Evolutionary conservation across 345 rosid species (phyloP), one percentile per base, ranked within the genome.

Genomic region (Lepidium didymum): DNA sequence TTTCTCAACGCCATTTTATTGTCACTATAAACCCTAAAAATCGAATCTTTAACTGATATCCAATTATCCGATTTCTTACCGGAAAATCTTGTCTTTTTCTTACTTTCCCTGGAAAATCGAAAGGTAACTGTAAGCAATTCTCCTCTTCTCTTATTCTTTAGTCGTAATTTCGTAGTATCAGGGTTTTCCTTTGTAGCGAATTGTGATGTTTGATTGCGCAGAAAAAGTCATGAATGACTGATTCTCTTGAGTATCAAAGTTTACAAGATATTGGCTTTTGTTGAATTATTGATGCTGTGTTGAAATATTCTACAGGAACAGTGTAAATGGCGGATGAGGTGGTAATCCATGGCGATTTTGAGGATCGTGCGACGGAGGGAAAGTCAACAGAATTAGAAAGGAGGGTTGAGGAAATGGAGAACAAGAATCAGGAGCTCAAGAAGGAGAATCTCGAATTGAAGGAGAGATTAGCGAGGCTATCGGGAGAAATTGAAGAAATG

Each of bases 401-500:
- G 33, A 80, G 64, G 70, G 33, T 86, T 23, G 87, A 81, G 41
- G 68, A 64, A 7, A 41, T 82, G 50, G 96, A 86, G 81, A 66
- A 43, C 2, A 85, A 77, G 81, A 93, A 86, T 47, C 58, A 40
- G 62, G 80, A 74, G 8, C 71, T 90, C 5, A 45, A 15, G 36
- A 69, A 38, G n/a, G 81, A 75, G 64, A 88, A 81, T 54, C 55
- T 49, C 1, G 82, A 76, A 16, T 31, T 67, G 64, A 80, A 82
- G 67, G 78, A 67, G 73, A 79, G 36, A 74, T 15, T 81, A 4
- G 41, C 21, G 75, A 63, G 55, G 31, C 50, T 83, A 55, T 21
- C 47, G 19, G 64, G 51, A 1, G 88, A 86, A 74, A 52, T 83
- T 1, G 81, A 81, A 40, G 75, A 73, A 21, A 60, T 87, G 70